Evolutionary conservation across 1,284 basidiomycete species (phyloP), one percentile per base, ranked within the genome.

Genomic region (Anthracocystis panici-leucophaei): DNA sequence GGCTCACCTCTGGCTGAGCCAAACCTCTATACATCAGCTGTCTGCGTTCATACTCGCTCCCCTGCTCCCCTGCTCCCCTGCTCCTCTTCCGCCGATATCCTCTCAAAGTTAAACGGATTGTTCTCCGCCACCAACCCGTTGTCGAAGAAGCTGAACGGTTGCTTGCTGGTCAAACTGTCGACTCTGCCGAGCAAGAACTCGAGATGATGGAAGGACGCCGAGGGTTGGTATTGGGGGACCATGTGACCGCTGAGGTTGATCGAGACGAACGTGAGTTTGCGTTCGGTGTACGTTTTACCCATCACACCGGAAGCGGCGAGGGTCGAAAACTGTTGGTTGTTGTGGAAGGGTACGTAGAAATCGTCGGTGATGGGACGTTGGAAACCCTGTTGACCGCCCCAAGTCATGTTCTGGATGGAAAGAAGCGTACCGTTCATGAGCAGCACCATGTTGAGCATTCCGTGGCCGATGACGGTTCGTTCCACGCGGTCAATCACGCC

Each of bases 391-490:
- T 57, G 29, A 7, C 77, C 75, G 9, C 72, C 65, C 82, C 82
- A 85, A 18, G 83, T 84, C 77, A 80, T 78, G 69, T 84, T 84
- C 46, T 83, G 82, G 50, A 84, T 80, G 11, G 63, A 65, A 7
- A 84, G 76, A 1, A 73, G 51, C 0, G 68, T 70, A 11, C 82
- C 82, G 50, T 82, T 81, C 21, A 77, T 61, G 16, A 82, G 59
- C 12, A 82, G 69, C 7, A 82, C 55, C 59, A 66, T 73, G 63
- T 84, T 81, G 40, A 70, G 73, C 46, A 70, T 46, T 16, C 82
- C 82, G 53, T 83, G 81, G n/a, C 75, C 78, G 27, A 83, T 77
- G 21, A 82, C 38, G 1, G 76, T 77, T 6, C 78, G 65, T 23
- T 77, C 62, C 7, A 58, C 75, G 23, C 79, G 73, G 29, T 81